Evolutionary conservation across 1,284 basidiomycete species (phyloP).

Genomic region (Ganoderma lingzhi): DNA sequence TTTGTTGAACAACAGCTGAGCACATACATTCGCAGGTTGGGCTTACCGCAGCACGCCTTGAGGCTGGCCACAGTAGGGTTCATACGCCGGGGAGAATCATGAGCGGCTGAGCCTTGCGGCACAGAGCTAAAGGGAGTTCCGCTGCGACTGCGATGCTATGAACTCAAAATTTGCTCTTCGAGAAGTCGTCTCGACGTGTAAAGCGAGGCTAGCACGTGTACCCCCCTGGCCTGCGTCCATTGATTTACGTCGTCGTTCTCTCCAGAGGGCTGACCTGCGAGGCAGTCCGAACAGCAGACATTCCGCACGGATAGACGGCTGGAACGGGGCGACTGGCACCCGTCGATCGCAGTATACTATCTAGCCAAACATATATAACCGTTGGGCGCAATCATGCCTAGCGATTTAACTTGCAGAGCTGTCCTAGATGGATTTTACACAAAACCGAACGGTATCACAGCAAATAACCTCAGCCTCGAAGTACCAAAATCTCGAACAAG

Average conservation of each 20-base stretch:
- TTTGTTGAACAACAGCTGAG: background rate
- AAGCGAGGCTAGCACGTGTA: background rate
- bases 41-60: background rate
- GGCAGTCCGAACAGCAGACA: background rate
- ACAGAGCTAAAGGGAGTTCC: background rate
- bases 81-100: background rate
- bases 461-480: too few species aligned
- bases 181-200: background rate
- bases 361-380: constrained; percentile 25
- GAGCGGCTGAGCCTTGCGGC: background rate
- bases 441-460: too few species aligned
- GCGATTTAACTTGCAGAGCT: too few species aligned
- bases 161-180: background rate
- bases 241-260: background rate
- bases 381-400: too few species aligned
- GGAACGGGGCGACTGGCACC: constrained; percentile 34
- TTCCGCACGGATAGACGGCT: constrained; percentile 23
- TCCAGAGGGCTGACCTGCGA: background rate
- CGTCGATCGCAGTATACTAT: constrained; percentile 28
- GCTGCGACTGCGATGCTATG: background rate
- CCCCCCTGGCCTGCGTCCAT: background rate
- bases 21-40: background rate
- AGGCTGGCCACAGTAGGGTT: background rate
- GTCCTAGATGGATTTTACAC: too few species aligned
- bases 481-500: too few species aligned